These are phyloP conservation scores for Brassica carinata DNA, from an alignment of 345 rosid species.

Conservation along the genomic window DNA sequence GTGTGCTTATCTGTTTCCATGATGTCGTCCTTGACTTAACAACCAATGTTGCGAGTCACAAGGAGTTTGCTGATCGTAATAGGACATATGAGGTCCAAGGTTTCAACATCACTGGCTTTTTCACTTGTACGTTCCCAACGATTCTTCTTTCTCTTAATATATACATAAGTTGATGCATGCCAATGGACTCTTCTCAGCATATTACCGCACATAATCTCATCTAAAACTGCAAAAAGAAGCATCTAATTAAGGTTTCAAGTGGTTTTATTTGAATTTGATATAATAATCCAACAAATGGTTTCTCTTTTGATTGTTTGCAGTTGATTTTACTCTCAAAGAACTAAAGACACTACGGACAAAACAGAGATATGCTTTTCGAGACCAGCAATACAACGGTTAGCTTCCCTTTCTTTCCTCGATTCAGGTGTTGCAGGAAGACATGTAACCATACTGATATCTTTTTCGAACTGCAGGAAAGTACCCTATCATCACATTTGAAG, in stretches of 20 bases:
- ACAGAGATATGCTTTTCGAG: conserved; percentile 75
- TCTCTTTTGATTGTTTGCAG: conserved; percentile 45
- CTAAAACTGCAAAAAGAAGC: too few species aligned
- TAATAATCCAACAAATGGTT: not conserved
- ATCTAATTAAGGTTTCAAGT: not conserved
- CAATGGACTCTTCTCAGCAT: conserved; percentile 11
- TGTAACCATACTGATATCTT: not conserved
- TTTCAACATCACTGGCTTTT: conserved; percentile 68
- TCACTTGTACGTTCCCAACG: conserved; percentile 50
- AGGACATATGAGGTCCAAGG: conserved; percentile 87
- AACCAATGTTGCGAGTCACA: conserved; percentile 62
- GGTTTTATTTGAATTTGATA: conserved; percentile 14
- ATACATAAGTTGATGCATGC: not conserved
- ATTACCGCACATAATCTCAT: not conserved
- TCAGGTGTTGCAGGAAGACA: not conserved
- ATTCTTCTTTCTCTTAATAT: not conserved
- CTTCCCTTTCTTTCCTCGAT: not conserved
- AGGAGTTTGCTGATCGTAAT: conserved; percentile 76
- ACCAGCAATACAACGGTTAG: conserved; percentile 83
- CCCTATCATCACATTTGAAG: conserved; percentile 83
- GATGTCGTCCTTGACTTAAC: conserved; percentile 72
- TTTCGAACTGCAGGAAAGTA: conserved; percentile 63
- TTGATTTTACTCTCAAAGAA: conserved; percentile 85
- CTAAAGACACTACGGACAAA: conserved; percentile 70
- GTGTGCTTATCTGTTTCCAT: conserved; percentile 78